Base-by-base conservation (phyloP, 495 filamentous ascomycete genomes). In the Clohesyomyces aquaticus region DNA sequence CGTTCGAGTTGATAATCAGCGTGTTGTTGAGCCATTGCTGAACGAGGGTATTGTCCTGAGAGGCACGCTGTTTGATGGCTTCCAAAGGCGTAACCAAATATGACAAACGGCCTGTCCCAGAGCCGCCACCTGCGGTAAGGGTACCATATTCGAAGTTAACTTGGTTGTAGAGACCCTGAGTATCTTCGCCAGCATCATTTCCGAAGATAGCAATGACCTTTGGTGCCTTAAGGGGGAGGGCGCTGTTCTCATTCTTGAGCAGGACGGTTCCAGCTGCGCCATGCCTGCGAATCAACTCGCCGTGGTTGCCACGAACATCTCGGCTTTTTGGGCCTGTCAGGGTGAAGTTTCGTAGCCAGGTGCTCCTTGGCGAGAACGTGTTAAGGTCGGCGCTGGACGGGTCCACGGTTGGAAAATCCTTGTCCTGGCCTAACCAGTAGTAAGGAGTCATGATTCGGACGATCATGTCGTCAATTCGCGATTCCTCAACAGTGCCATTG, bases 181-280 rank as follows among this genome's bases (percentile, higher is more conserved):
- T 43, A 35, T 52, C 28, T 25, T 74, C 72, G 4, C 81, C 82
- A n/a, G 85, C 86, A 45, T 88, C 86, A 18, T 85, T 82, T 10
- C 87, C 87, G 60, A 87, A 82, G 14, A 90, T 77, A 1, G 78
- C 82, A 18, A 89, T 78, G 63, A 76, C 83, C 27, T 69, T 75
- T 4, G 81, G 79, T 0, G 66, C 72, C 4, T 72, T 75, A 35
- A 89, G 72, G 0, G 86, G 87, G 10, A 90, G 70, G 3, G 78
- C 76, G 18, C 73, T 69, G 27, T 82, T 78, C n/a, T 67, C 63
- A 55, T 89, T 89, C 75, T 90, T 89, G 1, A 90, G 75, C 32
- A 89, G 66, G 0, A 88, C 85, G 6, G 77, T 81, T 3, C 81
- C 81, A 22, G 81, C 83, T 1, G 83, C 79, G 4, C 79, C 83